Base-by-base conservation (phyloP, 2,329 filamentous ascomycete genomes). In the Pestalotiopsis sp. region DNA sequence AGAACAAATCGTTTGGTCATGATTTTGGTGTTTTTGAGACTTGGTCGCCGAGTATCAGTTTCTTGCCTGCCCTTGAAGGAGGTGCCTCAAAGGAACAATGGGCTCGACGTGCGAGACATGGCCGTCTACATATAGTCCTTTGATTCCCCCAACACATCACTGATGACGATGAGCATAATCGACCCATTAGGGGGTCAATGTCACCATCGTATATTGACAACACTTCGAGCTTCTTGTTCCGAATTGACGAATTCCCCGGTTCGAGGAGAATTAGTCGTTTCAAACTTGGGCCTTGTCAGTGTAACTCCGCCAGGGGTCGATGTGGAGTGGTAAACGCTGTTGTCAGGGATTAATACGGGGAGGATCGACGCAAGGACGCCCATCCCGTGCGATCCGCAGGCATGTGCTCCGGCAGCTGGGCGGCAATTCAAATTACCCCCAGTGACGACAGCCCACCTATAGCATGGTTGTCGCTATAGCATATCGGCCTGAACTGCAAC, bases 251-350 rank as follows among this genome's bases (percentile, higher is more conserved):
- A 25, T 64, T 38, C 39, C 23, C 61, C 27, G 25, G 27, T 59
- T 49, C 61, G 61, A 45, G 39, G 39, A 49, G 61, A 64, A 38
- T 23, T 64, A 25, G 61, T 49, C 17, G 61, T 64, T 64, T 64
- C 61, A 64, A 36, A 61, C 25, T 61, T 36, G 27, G n/a, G 59
- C 31, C 27, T 36, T 4, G 59, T n/a, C 59, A 36, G 27, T 61
- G 59, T 17, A 61, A 61, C 59, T 9, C 31, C 13, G 14, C n/a
- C 59, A 61, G 36, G 59, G 59, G 36, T 61, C 25, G 4, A 1
- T 7, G 25, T 36, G 59, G 59, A 39, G 59, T 36, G 59, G 20
- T n/a, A 11, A 27, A 31, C 59, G 25, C 25, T 36, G 17, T 39
- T 13, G 27, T 39, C 27, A 36, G 31, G 59, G 59, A 36, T 36